phyloP scores from a whole-genome alignment of 345 rosid genomes.

The Melastoma malabathricum region DNA sequence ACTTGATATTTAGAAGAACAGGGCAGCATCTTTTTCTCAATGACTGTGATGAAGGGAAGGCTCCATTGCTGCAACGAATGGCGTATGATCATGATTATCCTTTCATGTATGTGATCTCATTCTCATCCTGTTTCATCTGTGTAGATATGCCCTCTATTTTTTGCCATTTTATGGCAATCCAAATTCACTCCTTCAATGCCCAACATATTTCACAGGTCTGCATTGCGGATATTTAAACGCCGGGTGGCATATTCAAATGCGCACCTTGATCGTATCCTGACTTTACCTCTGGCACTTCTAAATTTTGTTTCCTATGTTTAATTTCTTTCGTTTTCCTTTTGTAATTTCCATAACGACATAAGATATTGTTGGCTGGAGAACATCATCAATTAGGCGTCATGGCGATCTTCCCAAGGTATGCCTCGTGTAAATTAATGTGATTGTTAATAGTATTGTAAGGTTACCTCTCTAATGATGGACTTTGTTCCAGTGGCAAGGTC shows the following conservation, averaged over 20 bases:
- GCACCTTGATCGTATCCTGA: slow-evolving; percentile 79
- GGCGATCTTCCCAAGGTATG: slow-evolving; percentile 77
- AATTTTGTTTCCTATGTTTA: background rate
- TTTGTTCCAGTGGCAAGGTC: slow-evolving; percentile 52
- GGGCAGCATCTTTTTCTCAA: slow-evolving; percentile 88
- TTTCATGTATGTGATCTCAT: slow-evolving; percentile 49
- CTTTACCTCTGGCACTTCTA: background rate
- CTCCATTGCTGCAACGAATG: slow-evolving; percentile 76
- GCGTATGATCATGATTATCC: slow-evolving; percentile 47
- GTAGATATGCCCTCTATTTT: slow-evolving; percentile 4
- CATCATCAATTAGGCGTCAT: slow-evolving; percentile 77
- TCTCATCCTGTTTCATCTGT: background rate
- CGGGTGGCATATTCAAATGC: slow-evolving; percentile 87
- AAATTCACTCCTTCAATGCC: background rate
- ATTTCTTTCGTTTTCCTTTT: slow-evolving; percentile 23
- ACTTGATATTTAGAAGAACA: slow-evolving; percentile 89
- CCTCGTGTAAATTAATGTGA: background rate
- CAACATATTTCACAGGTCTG: slow-evolving; percentile 48
- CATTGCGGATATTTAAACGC: slow-evolving; percentile 61
- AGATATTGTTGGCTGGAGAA: slow-evolving; percentile 99
- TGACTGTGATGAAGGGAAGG: slow-evolving; percentile 71
- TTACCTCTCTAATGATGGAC: background rate
- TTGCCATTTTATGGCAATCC: background rate
- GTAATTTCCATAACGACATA: slow-evolving; percentile 7
- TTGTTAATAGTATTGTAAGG: background rate